Evolutionary conservation across 2,329 filamentous ascomycete genomes (phyloP).

Genomic region (Aspergillus puulaauensis): DNA sequence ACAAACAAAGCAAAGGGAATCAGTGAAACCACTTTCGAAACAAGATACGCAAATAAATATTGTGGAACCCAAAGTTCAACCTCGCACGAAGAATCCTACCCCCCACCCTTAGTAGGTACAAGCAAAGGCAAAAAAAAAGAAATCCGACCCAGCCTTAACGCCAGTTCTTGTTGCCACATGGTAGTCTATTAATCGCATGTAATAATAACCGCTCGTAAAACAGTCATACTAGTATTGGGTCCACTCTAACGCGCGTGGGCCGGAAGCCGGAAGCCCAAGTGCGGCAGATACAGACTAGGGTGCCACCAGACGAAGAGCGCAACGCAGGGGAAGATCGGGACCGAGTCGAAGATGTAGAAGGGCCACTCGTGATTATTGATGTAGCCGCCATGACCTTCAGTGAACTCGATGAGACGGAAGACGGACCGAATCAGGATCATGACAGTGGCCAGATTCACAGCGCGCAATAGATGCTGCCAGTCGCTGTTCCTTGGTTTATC

Average conservation of each 20-base stretch:
- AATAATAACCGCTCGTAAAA: too few relatives aligned
- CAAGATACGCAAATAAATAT: too few relatives aligned
- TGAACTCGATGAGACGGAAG: conserved; percentile 52
- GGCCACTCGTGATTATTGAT: conserved; percentile 44
- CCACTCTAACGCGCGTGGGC: conserved; percentile 24
- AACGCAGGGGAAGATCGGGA: conserved; percentile 36
- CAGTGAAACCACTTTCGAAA: too few relatives aligned
- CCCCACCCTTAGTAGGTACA: too few relatives aligned
- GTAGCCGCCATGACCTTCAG: conserved; percentile 42
- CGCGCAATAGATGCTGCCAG: conserved; percentile 32
- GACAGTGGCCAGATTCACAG: conserved; percentile 30
- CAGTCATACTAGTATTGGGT: too few relatives aligned
- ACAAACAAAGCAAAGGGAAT: too few relatives aligned
- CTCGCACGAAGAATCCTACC: too few relatives aligned
- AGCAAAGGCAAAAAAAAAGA: too few relatives aligned
- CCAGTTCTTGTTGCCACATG: too few relatives aligned
- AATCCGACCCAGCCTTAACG: too few relatives aligned
- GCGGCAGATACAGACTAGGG: conserved; percentile 34
- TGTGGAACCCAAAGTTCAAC: too few relatives aligned
- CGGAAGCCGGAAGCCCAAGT: conserved; percentile 33
- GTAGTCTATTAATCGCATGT: too few relatives aligned
- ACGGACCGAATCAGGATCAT: conserved; percentile 43
- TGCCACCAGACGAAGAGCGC: conserved; percentile 34
- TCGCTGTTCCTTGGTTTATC: conserved; percentile 23
- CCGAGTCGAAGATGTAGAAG: conserved; percentile 47